Conservation (phyloP, 2,329 filamentous ascomycete genomes). For the Talaromyces sp. region DNA sequence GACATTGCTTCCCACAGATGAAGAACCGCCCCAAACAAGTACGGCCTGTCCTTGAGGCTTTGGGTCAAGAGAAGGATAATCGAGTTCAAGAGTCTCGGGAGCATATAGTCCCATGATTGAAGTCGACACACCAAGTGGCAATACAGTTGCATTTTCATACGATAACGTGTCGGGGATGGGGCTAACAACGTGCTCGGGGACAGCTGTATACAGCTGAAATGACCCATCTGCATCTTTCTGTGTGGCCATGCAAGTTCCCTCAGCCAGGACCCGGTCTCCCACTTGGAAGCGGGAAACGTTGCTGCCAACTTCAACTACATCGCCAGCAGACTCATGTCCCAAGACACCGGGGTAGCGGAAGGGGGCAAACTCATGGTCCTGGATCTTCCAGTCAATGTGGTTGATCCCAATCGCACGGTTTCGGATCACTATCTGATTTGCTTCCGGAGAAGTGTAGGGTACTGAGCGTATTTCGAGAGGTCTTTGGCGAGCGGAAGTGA, state of each 20-base stretch:
- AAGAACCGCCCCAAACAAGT: slow-evolving; percentile 47
- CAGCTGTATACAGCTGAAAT: slow-evolving; percentile 21
- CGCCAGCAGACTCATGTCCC: slow-evolving; percentile 22
- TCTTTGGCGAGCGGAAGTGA: slow-evolving; percentile 7
- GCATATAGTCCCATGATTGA: slow-evolving; percentile 18
- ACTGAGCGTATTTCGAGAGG: slow-evolving; percentile 12
- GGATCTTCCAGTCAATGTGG: slow-evolving; percentile 28
- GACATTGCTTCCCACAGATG: slow-evolving; percentile 37
- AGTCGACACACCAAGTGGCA: slow-evolving; percentile 21
- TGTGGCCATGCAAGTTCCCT: slow-evolving; percentile 10
- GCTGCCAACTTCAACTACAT: slow-evolving; percentile 21
- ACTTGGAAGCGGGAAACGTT: slow-evolving; percentile 18
- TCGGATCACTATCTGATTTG: slow-evolving; percentile 14
- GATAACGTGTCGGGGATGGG: slow-evolving; percentile 17
- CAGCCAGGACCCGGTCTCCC: slow-evolving; percentile 23
- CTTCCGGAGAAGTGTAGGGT: slow-evolving; percentile 11
- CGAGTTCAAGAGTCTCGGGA: slow-evolving; percentile 14
- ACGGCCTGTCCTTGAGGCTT: slow-evolving; percentile 25
- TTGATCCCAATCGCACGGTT: slow-evolving; percentile 19
- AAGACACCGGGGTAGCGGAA: slow-evolving; percentile 19
- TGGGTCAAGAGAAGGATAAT: slow-evolving; percentile 4
- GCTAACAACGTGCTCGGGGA: slow-evolving; percentile 10
- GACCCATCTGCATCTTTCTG: slow-evolving; percentile 12
- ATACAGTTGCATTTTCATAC: slow-evolving; percentile 19
- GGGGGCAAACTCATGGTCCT: slow-evolving; percentile 19